Evolutionary conservation across 2,329 filamentous ascomycete species (phyloP), one percentile per base, ranked within the genome.

Genomic region (Alternaria alternata): DNA sequence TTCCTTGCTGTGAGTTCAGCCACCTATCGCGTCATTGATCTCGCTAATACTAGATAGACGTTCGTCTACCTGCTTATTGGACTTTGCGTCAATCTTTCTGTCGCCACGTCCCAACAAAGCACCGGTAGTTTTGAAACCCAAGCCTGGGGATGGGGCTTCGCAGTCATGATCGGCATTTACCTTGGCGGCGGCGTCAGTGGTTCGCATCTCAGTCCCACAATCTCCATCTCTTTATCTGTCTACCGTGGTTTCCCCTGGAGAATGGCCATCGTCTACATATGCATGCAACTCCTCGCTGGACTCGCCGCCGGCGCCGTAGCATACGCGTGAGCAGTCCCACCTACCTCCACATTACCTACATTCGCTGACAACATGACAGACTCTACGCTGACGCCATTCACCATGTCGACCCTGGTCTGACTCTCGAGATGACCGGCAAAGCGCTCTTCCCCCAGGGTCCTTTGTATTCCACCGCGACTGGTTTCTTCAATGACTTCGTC

Each of bases 401-500:
- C 60, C 69, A 79, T 14, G 69, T 89, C 89, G 78, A 90, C 86
- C 54, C 84, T 14, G 54, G 57, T 5, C 63, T 73, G 9, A 74
- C 74, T 1, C 68, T 70, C 7, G 64, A 68, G 28, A 61, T 70
- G 18, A 72, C 74, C 78, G 41, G 84, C 81, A 8, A 74, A 79
- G 26, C 92, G 56, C 91, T 92, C 71, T 90, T 70, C 88, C 90
- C 0, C 82, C 86, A 60, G 65, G 69, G 69, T 4, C 68, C 79
- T 0, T 87, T 90, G 74, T 82, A 92, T 81, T 88, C 86, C 1
- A 85, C 84, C 43, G 85, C 86, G 0, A 85, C 85, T n/a, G 87
- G 89, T 75, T 90, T 91, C 77, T 90, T 91, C 71, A 89, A 87
- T 43, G 89, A 92, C 66, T 89, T 91, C 62, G 79, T 92, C 51